Evolutionary conservation across 352 stramenopile species (phyloP).

Genomic region (Globisporangium cederbergense): DNA sequence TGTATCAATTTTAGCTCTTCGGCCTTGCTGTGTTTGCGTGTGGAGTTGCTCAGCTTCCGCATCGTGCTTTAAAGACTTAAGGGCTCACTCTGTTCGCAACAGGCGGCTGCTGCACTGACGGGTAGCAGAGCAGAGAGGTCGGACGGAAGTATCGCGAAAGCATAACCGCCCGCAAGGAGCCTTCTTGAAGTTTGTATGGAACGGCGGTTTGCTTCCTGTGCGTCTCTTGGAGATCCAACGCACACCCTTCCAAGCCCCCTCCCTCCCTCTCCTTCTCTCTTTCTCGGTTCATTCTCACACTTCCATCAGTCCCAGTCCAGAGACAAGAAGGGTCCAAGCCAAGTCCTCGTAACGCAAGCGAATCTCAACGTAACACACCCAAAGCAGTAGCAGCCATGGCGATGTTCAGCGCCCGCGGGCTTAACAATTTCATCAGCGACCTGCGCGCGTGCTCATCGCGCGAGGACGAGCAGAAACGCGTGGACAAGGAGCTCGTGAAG

Average conservation of each 20-base stretch:
- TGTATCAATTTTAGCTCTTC: not conserved
- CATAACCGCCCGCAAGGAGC: not conserved
- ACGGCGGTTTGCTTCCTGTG: not conserved
- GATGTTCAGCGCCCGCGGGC: slow-evolving; percentile 72
- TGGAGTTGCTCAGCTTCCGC: no score
- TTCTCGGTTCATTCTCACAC: not conserved
- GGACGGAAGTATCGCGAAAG: not conserved
- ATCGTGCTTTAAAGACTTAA: not conserved
- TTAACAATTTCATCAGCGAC: slow-evolving; percentile 87
- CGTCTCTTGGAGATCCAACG: not conserved
- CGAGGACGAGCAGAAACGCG: slow-evolving; percentile 93
- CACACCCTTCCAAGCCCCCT: not conserved
- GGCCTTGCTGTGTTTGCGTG: no score
- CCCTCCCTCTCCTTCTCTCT: not conserved
- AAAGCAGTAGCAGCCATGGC: slow-evolving; percentile 33
- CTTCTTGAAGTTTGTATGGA: slow-evolving; percentile 8
- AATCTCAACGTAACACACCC: not conserved
- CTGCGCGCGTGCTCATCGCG: slow-evolving; percentile 70
- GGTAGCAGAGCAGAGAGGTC: not conserved
- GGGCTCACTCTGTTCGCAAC: no score
- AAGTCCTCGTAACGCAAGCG: not conserved
- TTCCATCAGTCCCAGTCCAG: slow-evolving; percentile 1
- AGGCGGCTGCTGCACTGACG: no score
- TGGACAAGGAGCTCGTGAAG: slow-evolving; percentile 98
- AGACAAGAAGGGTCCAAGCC: not conserved